Conservation (phyloP, 2,329 filamentous ascomycete genomes). For the Diaporthe amygdali region DNA sequence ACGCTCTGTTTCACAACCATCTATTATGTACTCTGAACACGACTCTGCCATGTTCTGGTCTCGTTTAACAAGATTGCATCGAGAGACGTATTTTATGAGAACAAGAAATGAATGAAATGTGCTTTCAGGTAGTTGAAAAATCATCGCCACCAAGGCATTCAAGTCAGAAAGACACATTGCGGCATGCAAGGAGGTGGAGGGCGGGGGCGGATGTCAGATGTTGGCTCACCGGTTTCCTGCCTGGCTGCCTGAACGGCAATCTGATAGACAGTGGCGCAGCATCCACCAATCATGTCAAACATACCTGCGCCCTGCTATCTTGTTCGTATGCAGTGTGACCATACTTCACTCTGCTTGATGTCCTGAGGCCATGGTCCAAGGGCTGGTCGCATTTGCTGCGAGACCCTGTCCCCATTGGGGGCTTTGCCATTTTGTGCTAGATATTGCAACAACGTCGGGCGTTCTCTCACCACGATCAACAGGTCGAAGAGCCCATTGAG, state of each 20-base stretch:
- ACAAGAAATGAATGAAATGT: too few relatives aligned
- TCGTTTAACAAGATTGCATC: too few relatives aligned
- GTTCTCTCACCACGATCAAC: too few relatives aligned
- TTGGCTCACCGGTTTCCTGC: background rate
- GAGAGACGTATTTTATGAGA: too few relatives aligned
- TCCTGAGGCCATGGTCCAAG: background rate
- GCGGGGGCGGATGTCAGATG: background rate
- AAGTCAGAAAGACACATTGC: too few relatives aligned
- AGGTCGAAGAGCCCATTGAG: too few relatives aligned
- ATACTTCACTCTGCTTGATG: background rate
- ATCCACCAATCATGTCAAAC: background rate
- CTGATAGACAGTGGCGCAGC: background rate
- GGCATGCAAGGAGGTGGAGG: background rate
- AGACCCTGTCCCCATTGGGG: background rate
- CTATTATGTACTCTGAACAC: too few relatives aligned
- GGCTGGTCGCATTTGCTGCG: background rate
- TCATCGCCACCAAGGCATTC: background rate
- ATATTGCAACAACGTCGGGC: too few relatives aligned
- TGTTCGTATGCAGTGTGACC: background rate
- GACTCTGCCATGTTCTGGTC: background rate
- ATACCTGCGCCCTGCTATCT: background rate
- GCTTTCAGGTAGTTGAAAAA: background rate
- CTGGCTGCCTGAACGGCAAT: background rate
- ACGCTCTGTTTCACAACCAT: background rate
- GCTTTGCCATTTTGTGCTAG: background rate